These are phyloP conservation scores for Tetrahymena thermophila DNA, from an alignment of 73 alveolate genomes.

Conservation along the genomic window DNA sequence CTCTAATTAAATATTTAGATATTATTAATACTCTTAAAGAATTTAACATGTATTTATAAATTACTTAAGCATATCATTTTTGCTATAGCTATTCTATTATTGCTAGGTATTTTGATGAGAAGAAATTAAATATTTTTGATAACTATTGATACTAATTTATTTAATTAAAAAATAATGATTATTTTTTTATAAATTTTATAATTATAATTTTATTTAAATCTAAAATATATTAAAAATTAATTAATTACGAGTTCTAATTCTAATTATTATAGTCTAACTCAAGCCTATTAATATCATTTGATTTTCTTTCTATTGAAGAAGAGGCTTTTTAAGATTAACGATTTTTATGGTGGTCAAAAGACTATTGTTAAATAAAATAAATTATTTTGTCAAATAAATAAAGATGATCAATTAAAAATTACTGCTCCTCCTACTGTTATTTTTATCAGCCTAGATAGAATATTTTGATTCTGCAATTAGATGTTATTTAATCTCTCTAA, in stretches of 20 bases:
- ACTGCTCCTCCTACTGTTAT: not conserved
- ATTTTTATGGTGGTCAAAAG: not conserved
- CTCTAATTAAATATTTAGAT: not conserved
- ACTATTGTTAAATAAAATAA: not conserved
- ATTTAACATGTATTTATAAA: not conserved
- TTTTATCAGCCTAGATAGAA: not conserved
- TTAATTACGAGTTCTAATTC: not conserved
- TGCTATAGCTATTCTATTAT: not conserved
- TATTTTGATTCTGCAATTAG: not conserved
- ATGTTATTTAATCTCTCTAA: not conserved
- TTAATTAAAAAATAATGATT: not conserved
- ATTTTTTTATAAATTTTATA: not conserved
- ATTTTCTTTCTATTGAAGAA: not conserved
- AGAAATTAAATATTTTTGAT: not conserved
- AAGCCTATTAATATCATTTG: not conserved
- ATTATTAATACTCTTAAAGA: not conserved
- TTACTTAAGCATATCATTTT: not conserved
- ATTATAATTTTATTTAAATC: too few relatives aligned
- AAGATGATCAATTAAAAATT: not conserved
- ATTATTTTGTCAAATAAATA: not conserved
- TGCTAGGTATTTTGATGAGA: not conserved
- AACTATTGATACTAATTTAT: not conserved
- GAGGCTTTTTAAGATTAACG: not conserved
- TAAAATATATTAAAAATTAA: not conserved
- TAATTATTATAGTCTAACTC: not conserved